Evolutionary conservation across 2,329 filamentous ascomycete species (phyloP), one percentile per base, ranked within the genome.

Genomic region (Paracamarosporium sp.): DNA sequence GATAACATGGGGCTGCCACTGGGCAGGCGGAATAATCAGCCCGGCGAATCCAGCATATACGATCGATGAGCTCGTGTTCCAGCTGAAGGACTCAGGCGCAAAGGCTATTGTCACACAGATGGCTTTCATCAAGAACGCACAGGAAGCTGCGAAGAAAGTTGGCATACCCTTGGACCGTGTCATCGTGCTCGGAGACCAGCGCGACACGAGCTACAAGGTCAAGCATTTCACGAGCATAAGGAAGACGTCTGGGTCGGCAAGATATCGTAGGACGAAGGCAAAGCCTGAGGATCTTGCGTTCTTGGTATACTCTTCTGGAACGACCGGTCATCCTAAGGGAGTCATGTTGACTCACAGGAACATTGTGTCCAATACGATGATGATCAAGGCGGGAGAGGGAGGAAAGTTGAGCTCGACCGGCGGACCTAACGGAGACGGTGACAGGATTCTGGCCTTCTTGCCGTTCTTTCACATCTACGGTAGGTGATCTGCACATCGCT

Each of bases 381-480:
- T 81, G 74, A 73, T 80, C 53, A 72, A 70, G 50, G 69, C 71
- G 22, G 71, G 63, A 11, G 77, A 81, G 62, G 80, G 78, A 1
- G 80, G 78, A 0, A 81, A 86, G 41, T 74, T 91, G 53, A 80
- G 78, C 20, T 85, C 86, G 73, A 80, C 84, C 36, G 87, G 88
- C 4, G 83, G 85, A 0, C 71, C 80, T 2, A 84, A 85, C 68
- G 87, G 86, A 8, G 81, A 86, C 55, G 85, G 87, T 0, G 93
- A 97, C 72, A 87, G 85, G 57, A 80, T 95, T 28, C 76, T 97
- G 6, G 91, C 90, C 1, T 89, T 96, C 57, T 77, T 97, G 11
- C 93, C 93, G 0, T 95, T 97, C 75, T 97, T 93, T 78, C 93
- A 97, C 73, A 93, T 96, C 61, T 97, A 96, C 70, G 92, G 84